These are phyloP conservation scores for Elaeagnus macrophylla DNA, from an alignment of 306 rosid species.

Conservation along the genomic window DNA sequence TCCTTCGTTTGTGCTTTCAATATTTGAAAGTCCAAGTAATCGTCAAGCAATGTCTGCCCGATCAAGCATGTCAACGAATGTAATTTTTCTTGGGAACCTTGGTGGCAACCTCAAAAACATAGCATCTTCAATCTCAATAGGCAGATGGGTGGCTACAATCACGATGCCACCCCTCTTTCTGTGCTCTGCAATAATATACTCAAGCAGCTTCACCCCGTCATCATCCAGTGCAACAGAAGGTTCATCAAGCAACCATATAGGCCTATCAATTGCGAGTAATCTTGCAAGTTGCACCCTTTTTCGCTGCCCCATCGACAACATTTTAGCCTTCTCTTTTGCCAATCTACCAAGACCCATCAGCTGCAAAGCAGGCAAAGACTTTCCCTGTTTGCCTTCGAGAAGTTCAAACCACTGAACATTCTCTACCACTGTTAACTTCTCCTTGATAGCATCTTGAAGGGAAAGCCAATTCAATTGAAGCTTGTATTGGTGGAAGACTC, in stretches of 20 bases:
- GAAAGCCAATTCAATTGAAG: slow-evolving; percentile 89
- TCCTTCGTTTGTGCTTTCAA: too few relatives aligned
- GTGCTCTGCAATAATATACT: slow-evolving; percentile 65
- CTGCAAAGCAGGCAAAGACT: slow-evolving; percentile 61
- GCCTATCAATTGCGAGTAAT: slow-evolving; percentile 72
- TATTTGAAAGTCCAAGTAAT: too few relatives aligned
- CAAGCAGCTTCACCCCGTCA: slow-evolving; percentile 75
- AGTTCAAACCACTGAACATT: slow-evolving; percentile 72
- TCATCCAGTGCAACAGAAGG: slow-evolving; percentile 85
- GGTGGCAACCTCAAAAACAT: slow-evolving; percentile 69
- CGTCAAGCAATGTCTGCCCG: slow-evolving; percentile 22
- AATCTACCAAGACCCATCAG: slow-evolving; percentile 77
- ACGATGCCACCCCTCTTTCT: slow-evolving; percentile 76
- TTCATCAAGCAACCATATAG: slow-evolving; percentile 88
- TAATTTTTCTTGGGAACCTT: slow-evolving; percentile 80
- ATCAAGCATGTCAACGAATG: slow-evolving; percentile 67
- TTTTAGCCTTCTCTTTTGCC: slow-evolving; percentile 66
- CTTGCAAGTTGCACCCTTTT: slow-evolving; percentile 85
- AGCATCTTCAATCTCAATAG: slow-evolving; percentile 69
- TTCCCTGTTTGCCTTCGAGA: slow-evolving; percentile 73
- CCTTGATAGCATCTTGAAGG: slow-evolving; percentile 60
- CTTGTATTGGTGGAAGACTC: slow-evolving; percentile 76
- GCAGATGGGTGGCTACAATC: slow-evolving; percentile 61
- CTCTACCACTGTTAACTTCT: slow-evolving; percentile 42
- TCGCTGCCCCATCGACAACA: slow-evolving; percentile 82